Evolutionary conservation across 1,284 basidiomycete species (phyloP).

Genomic region (Pyrrhoderma lamaoense): DNA sequence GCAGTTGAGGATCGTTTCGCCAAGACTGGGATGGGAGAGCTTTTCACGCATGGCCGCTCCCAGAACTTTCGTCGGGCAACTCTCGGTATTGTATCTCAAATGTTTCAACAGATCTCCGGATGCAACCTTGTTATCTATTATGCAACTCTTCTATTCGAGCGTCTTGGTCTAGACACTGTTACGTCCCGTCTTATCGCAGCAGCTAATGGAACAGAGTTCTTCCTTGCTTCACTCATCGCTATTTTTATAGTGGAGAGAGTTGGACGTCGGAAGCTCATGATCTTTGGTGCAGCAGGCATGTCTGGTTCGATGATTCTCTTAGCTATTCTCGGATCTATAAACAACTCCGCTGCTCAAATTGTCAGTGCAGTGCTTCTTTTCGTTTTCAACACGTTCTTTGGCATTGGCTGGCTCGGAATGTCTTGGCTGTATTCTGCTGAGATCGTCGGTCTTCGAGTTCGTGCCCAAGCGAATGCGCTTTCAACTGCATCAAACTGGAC

Average conservation of each 20-base stretch:
- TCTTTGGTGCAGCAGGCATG: slow-evolving; percentile 63
- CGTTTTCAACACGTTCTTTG: slow-evolving; percentile 66
- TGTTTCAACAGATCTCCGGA: slow-evolving; percentile 64
- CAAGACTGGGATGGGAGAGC: slow-evolving; percentile 33
- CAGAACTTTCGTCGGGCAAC: slow-evolving; percentile 60
- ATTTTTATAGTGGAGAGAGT: slow-evolving; percentile 53
- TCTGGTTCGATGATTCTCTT: slow-evolving; percentile 54
- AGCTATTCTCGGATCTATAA: slow-evolving; percentile 45
- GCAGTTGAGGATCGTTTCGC: slow-evolving; percentile 29
- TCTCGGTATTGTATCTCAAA: slow-evolving; percentile 55
- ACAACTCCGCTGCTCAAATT: slow-evolving; percentile 40
- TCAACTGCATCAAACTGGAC: slow-evolving; percentile 65
- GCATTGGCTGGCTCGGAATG: slow-evolving; percentile 68
- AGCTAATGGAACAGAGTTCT: slow-evolving; percentile 65
- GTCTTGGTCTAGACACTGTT: slow-evolving; percentile 50
- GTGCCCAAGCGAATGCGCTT: slow-evolving; percentile 62
- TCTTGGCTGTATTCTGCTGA: slow-evolving; percentile 68
- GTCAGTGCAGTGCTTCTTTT: slow-evolving; percentile 56
- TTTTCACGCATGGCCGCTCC: slow-evolving; percentile 50
- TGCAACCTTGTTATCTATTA: slow-evolving; percentile 50
- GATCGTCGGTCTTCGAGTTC: slow-evolving; percentile 53
- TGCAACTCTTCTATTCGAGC: slow-evolving; percentile 48
- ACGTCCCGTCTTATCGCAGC: slow-evolving; percentile 62
- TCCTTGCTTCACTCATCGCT: slow-evolving; percentile 52
- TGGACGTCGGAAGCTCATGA: slow-evolving; percentile 61